These are phyloP conservation scores for Alternaria angustiovoidea DNA, from an alignment of 2,329 filamentous ascomycete genomes.

Conservation along the genomic window DNA sequence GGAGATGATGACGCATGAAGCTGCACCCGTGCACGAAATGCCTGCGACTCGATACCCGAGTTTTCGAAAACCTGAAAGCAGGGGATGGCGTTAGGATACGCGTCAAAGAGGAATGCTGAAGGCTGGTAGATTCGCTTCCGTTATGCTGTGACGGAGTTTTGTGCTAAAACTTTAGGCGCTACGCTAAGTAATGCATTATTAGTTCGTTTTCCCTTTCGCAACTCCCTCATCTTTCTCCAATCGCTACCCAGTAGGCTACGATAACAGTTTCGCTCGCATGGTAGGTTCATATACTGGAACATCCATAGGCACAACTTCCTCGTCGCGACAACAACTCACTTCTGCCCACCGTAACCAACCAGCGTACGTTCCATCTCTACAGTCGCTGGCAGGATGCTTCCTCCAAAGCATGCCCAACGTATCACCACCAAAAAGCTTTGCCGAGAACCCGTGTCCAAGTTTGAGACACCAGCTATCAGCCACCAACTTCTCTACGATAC, in stretches of 20 bases:
- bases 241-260: background rate
- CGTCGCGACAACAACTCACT: constrained; percentile 57
- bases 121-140: background rate
- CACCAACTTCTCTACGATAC: constrained; percentile 63
- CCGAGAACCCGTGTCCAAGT: constrained; percentile 63
- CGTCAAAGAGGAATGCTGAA: background rate
- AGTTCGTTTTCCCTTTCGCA: background rate
- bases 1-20: background rate
- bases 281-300: constrained; percentile 27
- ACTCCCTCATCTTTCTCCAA: background rate
- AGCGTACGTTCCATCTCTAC: constrained; percentile 61
- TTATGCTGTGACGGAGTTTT: background rate
- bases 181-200: background rate
- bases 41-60: background rate
- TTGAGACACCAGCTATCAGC: constrained; percentile 63
- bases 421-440: constrained; percentile 56
- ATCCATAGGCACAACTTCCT: constrained; percentile 16
- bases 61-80: background rate
- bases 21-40: background rate
- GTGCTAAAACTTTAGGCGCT: background rate
- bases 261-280: constrained; percentile 16
- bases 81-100: background rate
- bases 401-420: constrained; percentile 65
- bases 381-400: constrained; percentile 59
- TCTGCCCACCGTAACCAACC: constrained; percentile 63